phyloP scores from a whole-genome alignment of 2,329 filamentous ascomycete genomes.

The Cytospora piceicola region DNA sequence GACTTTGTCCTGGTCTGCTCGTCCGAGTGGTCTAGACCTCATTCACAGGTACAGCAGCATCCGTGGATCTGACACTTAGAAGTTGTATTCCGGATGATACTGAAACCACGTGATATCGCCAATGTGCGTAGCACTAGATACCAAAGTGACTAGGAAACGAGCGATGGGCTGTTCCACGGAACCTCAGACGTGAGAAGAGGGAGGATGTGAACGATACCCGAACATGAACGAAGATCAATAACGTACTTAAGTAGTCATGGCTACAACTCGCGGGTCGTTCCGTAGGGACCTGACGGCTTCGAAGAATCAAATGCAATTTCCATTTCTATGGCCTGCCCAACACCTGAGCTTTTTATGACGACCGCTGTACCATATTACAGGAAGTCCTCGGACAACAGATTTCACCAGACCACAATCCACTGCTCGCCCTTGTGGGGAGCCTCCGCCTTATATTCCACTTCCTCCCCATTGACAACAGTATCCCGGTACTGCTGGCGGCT shows the following conservation, averaged over 20 bases:
- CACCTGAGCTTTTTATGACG: slow-evolving; percentile 15
- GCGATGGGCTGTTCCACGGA: too few species aligned
- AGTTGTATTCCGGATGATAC: too few species aligned
- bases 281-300: not conserved
- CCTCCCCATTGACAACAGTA: not conserved
- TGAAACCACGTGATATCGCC: too few species aligned
- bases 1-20: too few species aligned
- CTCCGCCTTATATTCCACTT: slow-evolving; percentile 66
- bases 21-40: too few species aligned
- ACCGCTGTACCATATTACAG: not conserved
- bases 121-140: too few species aligned
- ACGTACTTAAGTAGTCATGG: not conserved
- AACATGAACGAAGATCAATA: not conserved
- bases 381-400: slow-evolving; percentile 2
- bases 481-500: slow-evolving; percentile 88
- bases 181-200: too few species aligned
- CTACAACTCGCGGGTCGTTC: not conserved
- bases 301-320: not conserved
- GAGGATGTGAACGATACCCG: too few species aligned
- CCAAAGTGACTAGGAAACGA: too few species aligned
- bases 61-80: too few species aligned
- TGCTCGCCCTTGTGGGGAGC: slow-evolving; percentile 73
- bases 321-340: slow-evolving; percentile 16
- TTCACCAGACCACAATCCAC: slow-evolving; percentile 37
- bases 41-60: too few species aligned